A percentile compares a stretch with the other conserved stretches of the same genome.
These are phyloP conservation scores for Lachnellula subtilissima DNA, from an alignment of 2,329 filamentous ascomycete genomes.

Conservation along the genomic window DNA sequence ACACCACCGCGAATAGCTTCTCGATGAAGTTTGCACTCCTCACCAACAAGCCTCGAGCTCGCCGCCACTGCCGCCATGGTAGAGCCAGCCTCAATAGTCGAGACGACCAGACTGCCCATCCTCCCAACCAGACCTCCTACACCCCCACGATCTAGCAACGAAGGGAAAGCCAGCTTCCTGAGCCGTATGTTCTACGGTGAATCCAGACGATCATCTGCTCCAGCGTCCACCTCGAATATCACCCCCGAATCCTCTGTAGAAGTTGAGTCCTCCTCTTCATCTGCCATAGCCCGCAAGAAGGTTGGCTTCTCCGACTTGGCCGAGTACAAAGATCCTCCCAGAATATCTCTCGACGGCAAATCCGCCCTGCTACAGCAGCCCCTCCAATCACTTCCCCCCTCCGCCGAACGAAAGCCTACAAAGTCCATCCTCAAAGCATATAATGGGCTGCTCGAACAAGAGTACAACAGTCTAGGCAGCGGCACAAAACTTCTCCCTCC, in stretches of 20 bases:
- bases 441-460: conserved; percentile 27
- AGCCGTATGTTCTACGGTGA: conserved; percentile 32
- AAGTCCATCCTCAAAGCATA: conserved; percentile 79
- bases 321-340: conserved; percentile 46
- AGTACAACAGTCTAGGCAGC: conserved; percentile 7
- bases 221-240: conserved; percentile 3
- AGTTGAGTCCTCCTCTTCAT: conserved; percentile 8
- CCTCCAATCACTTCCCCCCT: conserved; percentile 23
- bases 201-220: conserved; percentile 10
- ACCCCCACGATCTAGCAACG: conserved; percentile 43
- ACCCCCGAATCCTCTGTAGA: conserved; percentile 33
- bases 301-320: conserved; percentile 59
- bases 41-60: conserved; percentile 17
- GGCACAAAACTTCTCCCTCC: conserved; percentile 20
- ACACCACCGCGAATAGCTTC: conserved; percentile 6
- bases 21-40: conserved; percentile 16
- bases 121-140: conserved; percentile 60
- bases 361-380: background rate
- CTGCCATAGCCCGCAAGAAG: conserved; percentile 40
- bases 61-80: conserved; percentile 25
- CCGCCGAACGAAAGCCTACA: conserved; percentile 46
- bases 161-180: conserved; percentile 31
- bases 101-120: conserved; percentile 40
- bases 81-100: conserved; percentile 19
- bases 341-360: conserved; percentile 13